phyloP scores from a whole-genome alignment of 768 basidiomycete species.

The Termitomyces sp. region DNA sequence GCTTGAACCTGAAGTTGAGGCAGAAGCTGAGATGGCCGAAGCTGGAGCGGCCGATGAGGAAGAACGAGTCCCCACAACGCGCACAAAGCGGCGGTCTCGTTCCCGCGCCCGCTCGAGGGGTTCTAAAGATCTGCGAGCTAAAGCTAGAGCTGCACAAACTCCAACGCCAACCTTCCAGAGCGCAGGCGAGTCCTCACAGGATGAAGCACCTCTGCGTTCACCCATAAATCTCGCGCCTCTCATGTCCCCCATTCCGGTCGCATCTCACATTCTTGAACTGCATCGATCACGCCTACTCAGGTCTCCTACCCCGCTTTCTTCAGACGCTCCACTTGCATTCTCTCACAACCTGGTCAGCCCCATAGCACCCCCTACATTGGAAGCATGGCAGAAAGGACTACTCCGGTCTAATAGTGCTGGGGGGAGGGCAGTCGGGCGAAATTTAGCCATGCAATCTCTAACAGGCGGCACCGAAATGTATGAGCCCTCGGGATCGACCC shows the following conservation, averaged over 20 bases:
- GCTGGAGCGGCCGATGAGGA: slow-evolving; percentile 31
- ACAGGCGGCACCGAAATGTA: slow-evolving; percentile 69
- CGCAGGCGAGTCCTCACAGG: slow-evolving; percentile 69
- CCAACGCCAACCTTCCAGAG: slow-evolving; percentile 36
- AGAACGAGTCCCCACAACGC: slow-evolving; percentile 40
- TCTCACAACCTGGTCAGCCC: slow-evolving; percentile 67
- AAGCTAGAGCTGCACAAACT: slow-evolving; percentile 44
- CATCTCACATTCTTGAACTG: slow-evolving; percentile 53
- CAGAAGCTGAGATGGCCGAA: slow-evolving; percentile 28
- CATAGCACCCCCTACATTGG: slow-evolving; percentile 63
- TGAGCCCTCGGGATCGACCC: slow-evolving; percentile 43
- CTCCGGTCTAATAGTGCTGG: slow-evolving; percentile 92
- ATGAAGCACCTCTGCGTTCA: slow-evolving; percentile 40
- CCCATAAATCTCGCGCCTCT: slow-evolving; percentile 31
- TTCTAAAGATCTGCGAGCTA: slow-evolving; percentile 69
- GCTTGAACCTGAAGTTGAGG: slow-evolving; percentile 16
- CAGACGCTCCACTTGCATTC: slow-evolving; percentile 51
- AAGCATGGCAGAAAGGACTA: slow-evolving; percentile 72
- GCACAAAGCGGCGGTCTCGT: slow-evolving; percentile 62
- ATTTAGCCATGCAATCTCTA: slow-evolving; percentile 79
- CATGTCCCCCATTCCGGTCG: slow-evolving; percentile 36
- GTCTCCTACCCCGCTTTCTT: slow-evolving; percentile 47
- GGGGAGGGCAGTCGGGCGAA: slow-evolving; percentile 51
- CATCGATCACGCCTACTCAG: slow-evolving; percentile 38
- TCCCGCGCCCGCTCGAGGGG: slow-evolving; percentile 77